phyloP scores from a whole-genome alignment of 208 protist genomes.

The Endotrypanum monterogeii region DNA sequence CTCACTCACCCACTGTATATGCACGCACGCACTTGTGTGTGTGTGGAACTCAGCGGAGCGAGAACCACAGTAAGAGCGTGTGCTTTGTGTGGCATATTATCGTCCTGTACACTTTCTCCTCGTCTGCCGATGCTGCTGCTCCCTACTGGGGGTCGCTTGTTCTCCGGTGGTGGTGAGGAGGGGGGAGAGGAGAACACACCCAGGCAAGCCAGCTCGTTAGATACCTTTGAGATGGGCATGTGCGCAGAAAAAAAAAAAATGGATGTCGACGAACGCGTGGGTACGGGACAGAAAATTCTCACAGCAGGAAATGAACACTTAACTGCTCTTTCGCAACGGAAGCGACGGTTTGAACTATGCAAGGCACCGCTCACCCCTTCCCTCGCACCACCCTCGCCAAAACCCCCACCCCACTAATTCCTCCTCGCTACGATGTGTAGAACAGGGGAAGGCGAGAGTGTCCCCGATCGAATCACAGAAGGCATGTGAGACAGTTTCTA shows the following conservation, averaged over 20 bases:
- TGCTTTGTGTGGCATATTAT: slow-evolving; percentile 3
- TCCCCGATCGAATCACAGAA: background rate
- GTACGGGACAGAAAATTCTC: too few relatives aligned
- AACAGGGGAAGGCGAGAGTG: background rate
- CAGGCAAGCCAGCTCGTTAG: too few relatives aligned
- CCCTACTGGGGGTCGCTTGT: too few relatives aligned
- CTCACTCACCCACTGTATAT: background rate
- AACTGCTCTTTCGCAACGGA: background rate
- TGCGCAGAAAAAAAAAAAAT: background rate
- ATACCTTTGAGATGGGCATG: background rate
- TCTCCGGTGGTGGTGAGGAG: background rate
- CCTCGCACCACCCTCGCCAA: background rate
- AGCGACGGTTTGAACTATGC: background rate
- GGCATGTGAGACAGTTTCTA: background rate
- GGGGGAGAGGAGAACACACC: background rate
- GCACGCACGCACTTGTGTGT: background rate
- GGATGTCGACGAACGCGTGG: background rate
- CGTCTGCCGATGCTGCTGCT: background rate
- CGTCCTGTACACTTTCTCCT: slow-evolving; percentile 17
- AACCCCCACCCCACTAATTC: background rate
- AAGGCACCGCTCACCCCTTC: background rate
- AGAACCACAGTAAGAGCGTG: background rate
- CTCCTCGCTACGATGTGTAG: background rate
- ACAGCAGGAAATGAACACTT: background rate
- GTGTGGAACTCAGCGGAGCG: background rate